A percentile compares a stretch with the other conserved stretches of the same genome.
Conservation (phyloP, 2,329 filamentous ascomycete genomes). For the Elsinoe arachidis region DNA sequence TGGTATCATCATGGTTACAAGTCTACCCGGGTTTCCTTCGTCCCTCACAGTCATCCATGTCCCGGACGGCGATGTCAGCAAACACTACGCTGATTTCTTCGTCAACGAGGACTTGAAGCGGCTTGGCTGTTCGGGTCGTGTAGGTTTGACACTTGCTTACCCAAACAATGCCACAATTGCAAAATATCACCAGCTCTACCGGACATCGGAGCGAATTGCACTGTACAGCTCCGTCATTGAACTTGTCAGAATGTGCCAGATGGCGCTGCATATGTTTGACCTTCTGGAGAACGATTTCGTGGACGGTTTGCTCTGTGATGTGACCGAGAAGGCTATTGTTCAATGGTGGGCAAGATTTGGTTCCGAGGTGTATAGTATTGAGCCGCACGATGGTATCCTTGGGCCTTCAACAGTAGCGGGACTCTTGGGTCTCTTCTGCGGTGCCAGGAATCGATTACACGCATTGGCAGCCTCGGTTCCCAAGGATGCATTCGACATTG, state of each 20-base stretch:
- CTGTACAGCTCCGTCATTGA: conserved; percentile 74
- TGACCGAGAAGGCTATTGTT: conserved; percentile 79
- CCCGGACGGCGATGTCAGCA: conserved; percentile 74
- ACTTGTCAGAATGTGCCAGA: conserved; percentile 83
- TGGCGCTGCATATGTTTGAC: conserved; percentile 78
- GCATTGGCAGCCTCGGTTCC: conserved; percentile 73
- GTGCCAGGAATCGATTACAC: conserved; percentile 79
- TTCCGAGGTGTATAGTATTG: conserved; percentile 81
- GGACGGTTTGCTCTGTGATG: conserved; percentile 85
- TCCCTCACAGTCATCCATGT: conserved; percentile 85
- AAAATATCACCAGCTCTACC: conserved; percentile 88
- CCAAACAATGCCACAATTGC: conserved; percentile 75
- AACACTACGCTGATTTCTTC: conserved; percentile 74
- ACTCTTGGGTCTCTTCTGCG: conserved; percentile 77
- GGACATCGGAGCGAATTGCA: conserved; percentile 72
- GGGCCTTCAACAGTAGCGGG: conserved; percentile 87
- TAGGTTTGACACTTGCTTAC: conserved; percentile 69
- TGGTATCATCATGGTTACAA: conserved; percentile 87
- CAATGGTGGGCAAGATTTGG: conserved; percentile 97
- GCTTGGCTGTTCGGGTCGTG: conserved; percentile 81
- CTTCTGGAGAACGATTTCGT: conserved; percentile 82
- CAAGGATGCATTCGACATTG: conserved; percentile 87
- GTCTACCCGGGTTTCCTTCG: conserved; percentile 84
- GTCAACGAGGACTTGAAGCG: conserved; percentile 93
- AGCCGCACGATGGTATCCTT: conserved; percentile 85